Conservation (phyloP, 768 basidiomycete species). For the Tubosaeta sp. region DNA sequence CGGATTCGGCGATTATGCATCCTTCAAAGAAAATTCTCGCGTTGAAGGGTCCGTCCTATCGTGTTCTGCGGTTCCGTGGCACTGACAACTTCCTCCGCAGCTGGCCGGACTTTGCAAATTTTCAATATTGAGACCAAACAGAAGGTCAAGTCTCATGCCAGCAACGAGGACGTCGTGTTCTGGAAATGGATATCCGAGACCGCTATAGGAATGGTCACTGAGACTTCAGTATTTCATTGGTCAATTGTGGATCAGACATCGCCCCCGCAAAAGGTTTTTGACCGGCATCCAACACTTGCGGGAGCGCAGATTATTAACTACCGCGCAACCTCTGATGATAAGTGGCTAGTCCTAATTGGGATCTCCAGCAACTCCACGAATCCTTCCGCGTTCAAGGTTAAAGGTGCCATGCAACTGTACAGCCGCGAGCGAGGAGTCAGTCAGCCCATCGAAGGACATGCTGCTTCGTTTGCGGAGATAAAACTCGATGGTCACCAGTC, state of each 20-base stretch:
- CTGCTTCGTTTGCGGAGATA: slow-evolving; percentile 91
- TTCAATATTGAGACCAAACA: slow-evolving; percentile 98
- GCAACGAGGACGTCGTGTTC: slow-evolving; percentile 91
- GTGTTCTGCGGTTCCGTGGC: not conserved
- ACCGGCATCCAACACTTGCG: slow-evolving; percentile 90
- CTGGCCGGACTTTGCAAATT: slow-evolving; percentile 90
- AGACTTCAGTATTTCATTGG: slow-evolving; percentile 92
- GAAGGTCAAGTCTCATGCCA: slow-evolving; percentile 94
- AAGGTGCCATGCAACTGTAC: slow-evolving; percentile 97
- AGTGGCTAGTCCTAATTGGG: slow-evolving; percentile 96
- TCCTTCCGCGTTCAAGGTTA: slow-evolving; percentile 96
- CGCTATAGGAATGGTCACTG: slow-evolving; percentile 93
- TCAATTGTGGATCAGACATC: slow-evolving; percentile 69
- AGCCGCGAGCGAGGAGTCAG: slow-evolving; percentile 89
- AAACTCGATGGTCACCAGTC: slow-evolving; percentile 86
- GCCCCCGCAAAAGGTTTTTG: slow-evolving; percentile 88
- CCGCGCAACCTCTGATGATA: slow-evolving; percentile 86
- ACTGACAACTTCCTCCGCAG: slow-evolving; percentile 38
- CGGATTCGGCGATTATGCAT: slow-evolving; percentile 99
- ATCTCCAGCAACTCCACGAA: slow-evolving; percentile 91
- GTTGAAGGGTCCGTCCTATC: slow-evolving; percentile 60
- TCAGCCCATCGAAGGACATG: slow-evolving; percentile 98
- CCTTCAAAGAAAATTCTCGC: slow-evolving; percentile 95
- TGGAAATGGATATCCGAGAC: slow-evolving; percentile 98
- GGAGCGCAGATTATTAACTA: slow-evolving; percentile 99